Percentiles rank a stretch among this genome's conserved stretches.
Conservation (phyloP, 2,329 filamentous ascomycete species). For the Diaporthe sp. region DNA sequence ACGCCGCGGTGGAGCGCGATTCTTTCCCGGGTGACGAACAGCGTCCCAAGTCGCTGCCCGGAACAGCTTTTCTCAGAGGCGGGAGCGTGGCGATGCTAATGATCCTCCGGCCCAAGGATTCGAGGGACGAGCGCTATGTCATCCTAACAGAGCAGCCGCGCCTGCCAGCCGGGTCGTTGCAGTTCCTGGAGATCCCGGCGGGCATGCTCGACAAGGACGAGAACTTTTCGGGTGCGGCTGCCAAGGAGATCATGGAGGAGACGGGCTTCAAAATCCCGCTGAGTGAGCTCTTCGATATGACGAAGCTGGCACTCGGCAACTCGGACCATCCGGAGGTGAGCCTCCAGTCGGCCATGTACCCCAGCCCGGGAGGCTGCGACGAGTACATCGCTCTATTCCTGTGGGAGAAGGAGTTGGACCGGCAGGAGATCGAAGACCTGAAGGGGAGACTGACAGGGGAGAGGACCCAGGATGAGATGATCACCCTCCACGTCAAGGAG, state of each 20-base stretch:
- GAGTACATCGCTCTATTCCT: constrained; percentile 73
- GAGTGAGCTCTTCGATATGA: constrained; percentile 63
- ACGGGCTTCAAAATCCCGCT: constrained; percentile 66
- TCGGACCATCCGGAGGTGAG: constrained; percentile 53
- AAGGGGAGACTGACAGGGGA: constrained; percentile 71
- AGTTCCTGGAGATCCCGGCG: constrained; percentile 71
- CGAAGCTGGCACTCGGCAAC: constrained; percentile 58
- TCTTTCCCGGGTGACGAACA: not conserved
- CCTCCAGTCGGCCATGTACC: constrained; percentile 66
- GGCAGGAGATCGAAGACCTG: constrained; percentile 66
- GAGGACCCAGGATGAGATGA: constrained; percentile 71
- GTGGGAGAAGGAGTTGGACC: constrained; percentile 65
- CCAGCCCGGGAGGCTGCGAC: constrained; percentile 71
- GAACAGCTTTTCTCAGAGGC: constrained; percentile 69
- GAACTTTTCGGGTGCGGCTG: constrained; percentile 69
- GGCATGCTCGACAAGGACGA: constrained; percentile 73
- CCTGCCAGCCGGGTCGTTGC: constrained; percentile 66
- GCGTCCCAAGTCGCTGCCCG: constrained; percentile 57
- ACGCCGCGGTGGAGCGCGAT: constrained; percentile 54
- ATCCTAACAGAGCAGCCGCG: constrained; percentile 73
- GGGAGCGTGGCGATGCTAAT: constrained; percentile 73
- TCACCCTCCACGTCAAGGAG: constrained; percentile 70
- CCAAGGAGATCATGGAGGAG: constrained; percentile 73
- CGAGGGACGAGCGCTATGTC: constrained; percentile 65
- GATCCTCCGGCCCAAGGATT: constrained; percentile 67